Evolutionary conservation across 257 asterid species (phyloP), one percentile per base, ranked within the genome.

Genomic region (Penstemon newberryi): DNA sequence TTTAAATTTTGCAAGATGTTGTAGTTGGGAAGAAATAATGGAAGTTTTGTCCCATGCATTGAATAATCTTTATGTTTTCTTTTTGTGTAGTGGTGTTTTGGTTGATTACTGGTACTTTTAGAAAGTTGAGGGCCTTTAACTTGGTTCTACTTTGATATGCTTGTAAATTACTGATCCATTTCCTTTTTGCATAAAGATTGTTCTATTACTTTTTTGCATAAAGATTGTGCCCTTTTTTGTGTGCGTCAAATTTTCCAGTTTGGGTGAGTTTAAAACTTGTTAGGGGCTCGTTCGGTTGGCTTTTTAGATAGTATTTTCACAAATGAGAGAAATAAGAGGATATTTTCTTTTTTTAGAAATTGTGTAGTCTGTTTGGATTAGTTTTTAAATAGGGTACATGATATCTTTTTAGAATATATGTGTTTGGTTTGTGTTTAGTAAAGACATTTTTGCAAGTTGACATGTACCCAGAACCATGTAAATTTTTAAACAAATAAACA

Each of bases 91-190:
- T 44, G 12, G 12, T 13, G n/a, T 5, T 15, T 56, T 64, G 75
- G 55, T 62, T 56, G 53, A 1, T 13, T 11, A 6, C 15, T 47
- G 8, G 58, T 66, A 44, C 36, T 65, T 5, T 36, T 40, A 8
- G 15, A 80, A 80, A 80, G 84, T 51, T 73, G 75, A 67, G 72
- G 33, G 49, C 61, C 84, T 79, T 74, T 69, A 11, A 19, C 45
- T 51, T 61, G 41, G 66, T 68, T 72, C 63, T 15, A 54, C 73
- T 46, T 50, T 51, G 19, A 15, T 58, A 9, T 55, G 5, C 63
- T 38, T 55, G 25, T 50, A 47, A 69, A 54, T 5, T 49, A 49
- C 15, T 3, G 5, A 0, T 9, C 18, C 33, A 44, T 42, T 42
- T 6, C 51, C 64, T 50, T 52, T 67, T 69, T 37, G 38, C 19